Conservation (phyloP, 768 basidiomycete species). For the Amanita phalloides region DNA sequence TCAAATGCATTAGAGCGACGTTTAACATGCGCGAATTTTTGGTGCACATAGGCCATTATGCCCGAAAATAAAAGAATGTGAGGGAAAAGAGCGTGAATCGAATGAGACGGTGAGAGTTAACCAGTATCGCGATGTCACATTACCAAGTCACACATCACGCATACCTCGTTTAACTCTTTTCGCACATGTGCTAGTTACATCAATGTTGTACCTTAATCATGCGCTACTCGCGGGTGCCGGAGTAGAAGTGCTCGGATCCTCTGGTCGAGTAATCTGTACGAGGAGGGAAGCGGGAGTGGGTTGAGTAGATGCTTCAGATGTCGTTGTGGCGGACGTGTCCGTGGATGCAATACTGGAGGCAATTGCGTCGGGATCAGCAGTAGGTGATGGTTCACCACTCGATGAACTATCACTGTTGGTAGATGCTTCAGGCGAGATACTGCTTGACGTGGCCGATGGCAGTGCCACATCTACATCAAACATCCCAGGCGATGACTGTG, state of each 20-base stretch:
- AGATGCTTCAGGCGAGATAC: background rate
- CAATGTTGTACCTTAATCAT: background rate
- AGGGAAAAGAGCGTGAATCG: slow-evolving; percentile 1
- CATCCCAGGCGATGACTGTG: background rate
- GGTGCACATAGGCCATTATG: background rate
- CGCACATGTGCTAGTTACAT: background rate
- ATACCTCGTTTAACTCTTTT: background rate
- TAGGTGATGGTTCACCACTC: background rate
- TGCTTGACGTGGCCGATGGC: background rate
- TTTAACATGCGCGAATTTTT: background rate
- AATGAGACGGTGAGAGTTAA: background rate
- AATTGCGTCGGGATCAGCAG: background rate
- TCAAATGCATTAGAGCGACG: background rate
- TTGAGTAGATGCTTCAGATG: background rate
- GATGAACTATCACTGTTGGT: background rate
- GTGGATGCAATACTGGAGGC: background rate
- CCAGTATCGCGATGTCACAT: background rate
- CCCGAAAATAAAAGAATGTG: background rate
- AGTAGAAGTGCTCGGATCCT: background rate
- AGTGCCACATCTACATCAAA: slow-evolving; percentile 1
- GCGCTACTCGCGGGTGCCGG: background rate
- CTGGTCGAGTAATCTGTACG: background rate
- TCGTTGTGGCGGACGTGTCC: background rate
- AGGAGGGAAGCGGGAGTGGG: slow-evolving; percentile 1
- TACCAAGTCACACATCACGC: background rate